Conservation (phyloP, 2,329 filamentous ascomycete species). For the Torrubiella hemipterigena region DNA sequence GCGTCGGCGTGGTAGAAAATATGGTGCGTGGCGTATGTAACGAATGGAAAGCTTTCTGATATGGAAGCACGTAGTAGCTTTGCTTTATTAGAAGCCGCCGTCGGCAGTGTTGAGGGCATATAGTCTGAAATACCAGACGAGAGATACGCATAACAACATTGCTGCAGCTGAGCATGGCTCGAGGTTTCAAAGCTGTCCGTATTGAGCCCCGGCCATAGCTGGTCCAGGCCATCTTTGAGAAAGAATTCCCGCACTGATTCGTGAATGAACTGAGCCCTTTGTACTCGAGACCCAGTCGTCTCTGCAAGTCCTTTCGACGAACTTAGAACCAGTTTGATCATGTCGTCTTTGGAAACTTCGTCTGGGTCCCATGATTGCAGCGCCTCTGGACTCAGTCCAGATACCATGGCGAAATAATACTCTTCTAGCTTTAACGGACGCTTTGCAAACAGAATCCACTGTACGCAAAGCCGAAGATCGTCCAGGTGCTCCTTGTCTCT, state of each 20-base stretch:
- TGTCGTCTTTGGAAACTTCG: conserved; percentile 9
- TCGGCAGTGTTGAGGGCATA: neutral
- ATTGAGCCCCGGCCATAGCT: conserved; percentile 2
- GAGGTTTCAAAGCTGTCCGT: neutral
- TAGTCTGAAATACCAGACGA: neutral
- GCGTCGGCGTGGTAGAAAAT: conserved; percentile 8
- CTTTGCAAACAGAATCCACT: conserved; percentile 38
- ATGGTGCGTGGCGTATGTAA: conserved; percentile 6
- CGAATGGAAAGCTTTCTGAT: conserved; percentile 7
- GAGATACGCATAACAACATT: conserved; percentile 5
- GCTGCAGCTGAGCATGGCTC: conserved; percentile 7
- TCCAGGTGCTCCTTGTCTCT: conserved; percentile 30
- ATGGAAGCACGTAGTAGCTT: too few species aligned
- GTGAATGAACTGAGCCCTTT: conserved; percentile 33
- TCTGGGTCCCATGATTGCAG: conserved; percentile 13
- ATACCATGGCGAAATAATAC: conserved; percentile 22
- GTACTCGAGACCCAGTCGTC: conserved; percentile 13
- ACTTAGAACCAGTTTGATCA: conserved; percentile 20
- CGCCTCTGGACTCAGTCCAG: neutral
- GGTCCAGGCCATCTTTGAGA: conserved; percentile 18
- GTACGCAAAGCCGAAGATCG: conserved; percentile 30
- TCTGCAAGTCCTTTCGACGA: conserved; percentile 35
- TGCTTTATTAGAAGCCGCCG: neutral
- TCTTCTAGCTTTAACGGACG: conserved; percentile 28
- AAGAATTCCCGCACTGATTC: conserved; percentile 37